phyloP scores from a whole-genome alignment of 2,329 filamentous ascomycete genomes.

The Rutstroemia sp. region DNA sequence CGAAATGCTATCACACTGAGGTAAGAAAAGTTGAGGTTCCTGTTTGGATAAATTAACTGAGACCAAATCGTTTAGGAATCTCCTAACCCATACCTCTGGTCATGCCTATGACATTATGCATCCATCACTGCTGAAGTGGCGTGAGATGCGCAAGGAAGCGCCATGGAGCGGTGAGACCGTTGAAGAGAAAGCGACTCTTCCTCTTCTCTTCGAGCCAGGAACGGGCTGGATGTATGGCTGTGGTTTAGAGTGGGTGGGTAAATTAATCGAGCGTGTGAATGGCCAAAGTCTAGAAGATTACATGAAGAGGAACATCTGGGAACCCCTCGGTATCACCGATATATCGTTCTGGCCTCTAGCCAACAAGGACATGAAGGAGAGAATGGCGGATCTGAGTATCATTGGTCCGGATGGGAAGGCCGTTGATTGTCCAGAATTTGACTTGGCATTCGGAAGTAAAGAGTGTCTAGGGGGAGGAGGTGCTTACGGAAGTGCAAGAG shows the following conservation, averaged over 20 bases:
- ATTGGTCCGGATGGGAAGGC: conserved; percentile 11
- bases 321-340: conserved; percentile 16
- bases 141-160: not conserved
- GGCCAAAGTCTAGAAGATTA: conserved; percentile 29
- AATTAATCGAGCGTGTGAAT: conserved; percentile 37
- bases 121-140: not conserved
- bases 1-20: conserved; percentile 23
- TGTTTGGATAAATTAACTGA: not conserved
- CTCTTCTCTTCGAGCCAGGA: conserved; percentile 57
- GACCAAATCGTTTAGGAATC: conserved; percentile 11
- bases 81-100: conserved; percentile 23
- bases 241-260: conserved; percentile 46
- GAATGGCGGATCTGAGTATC: conserved; percentile 15
- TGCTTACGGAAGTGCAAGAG: conserved; percentile 29
- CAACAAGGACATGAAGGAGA: conserved; percentile 11
- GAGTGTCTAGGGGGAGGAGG: conserved; percentile 31
- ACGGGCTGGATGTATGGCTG: conserved; percentile 51
- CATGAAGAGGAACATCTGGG: conserved; percentile 39
- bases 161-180: not conserved
- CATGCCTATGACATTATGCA: conserved; percentile 13
- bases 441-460: not conserved
- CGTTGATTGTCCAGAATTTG: conserved; percentile 8
- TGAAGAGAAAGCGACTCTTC: conserved; percentile 21
- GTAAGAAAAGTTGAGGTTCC: conserved; percentile 5
- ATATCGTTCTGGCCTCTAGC: conserved; percentile 16